These are phyloP conservation scores for Thamnidium elegans DNA, from an alignment of 192 early-diverging fungal species.

Conservation along the genomic window DNA sequence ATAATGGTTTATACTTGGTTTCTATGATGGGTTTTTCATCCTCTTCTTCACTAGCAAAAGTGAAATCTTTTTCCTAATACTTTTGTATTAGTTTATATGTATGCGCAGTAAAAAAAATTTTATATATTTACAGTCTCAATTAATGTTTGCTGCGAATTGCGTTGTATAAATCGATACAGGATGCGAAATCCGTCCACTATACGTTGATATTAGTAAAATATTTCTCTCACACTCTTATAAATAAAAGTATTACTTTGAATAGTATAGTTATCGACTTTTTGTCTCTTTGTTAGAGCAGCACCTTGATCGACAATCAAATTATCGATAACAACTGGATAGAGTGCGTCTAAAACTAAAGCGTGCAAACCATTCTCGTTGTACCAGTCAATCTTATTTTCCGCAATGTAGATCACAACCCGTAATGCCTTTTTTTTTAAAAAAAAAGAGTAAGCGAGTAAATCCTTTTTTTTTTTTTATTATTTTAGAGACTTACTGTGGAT, in stretches of 20 bases:
- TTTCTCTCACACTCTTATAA: no score
- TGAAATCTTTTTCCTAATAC: slow-evolving; percentile 14
- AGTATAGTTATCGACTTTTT: background rate
- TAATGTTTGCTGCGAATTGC: slow-evolving; percentile 1
- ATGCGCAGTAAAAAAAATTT: background rate
- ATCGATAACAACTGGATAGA: background rate
- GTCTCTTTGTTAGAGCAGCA: background rate
- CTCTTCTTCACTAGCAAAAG: background rate
- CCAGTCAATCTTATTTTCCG: slow-evolving; percentile 8
- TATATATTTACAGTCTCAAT: background rate
- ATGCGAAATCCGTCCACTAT: slow-evolving; percentile 8
- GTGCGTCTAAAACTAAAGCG: background rate
- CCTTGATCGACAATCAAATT: background rate
- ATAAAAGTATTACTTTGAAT: background rate
- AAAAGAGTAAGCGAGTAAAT: background rate
- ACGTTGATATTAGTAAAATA: no score
- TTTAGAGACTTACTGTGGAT: background rate
- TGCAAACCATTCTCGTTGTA: slow-evolving; percentile 6
- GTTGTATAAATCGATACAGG: background rate
- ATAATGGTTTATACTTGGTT: slow-evolving; percentile 2
- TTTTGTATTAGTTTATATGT: no score
- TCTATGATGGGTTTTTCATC: slow-evolving; percentile 1
- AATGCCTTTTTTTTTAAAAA: background rate
- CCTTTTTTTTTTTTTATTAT: background rate
- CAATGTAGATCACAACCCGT: background rate